These are phyloP conservation scores for Carpinus viminea DNA, from an alignment of 306 rosid genomes.

Conservation along the genomic window DNA sequence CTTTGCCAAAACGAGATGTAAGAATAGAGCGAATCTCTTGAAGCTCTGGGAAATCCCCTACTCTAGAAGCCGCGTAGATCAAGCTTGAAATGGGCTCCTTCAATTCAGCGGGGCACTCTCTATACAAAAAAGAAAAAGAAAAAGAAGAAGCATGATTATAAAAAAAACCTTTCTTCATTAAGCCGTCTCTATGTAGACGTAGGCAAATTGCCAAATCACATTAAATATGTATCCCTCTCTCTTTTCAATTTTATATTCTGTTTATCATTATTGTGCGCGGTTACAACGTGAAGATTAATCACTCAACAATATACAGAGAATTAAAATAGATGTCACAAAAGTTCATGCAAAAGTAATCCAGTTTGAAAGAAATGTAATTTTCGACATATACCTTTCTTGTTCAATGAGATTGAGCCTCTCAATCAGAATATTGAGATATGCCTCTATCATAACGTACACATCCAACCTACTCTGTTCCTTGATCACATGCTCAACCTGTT, in stretches of 20 bases:
- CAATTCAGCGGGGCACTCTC: slow-evolving; percentile 82
- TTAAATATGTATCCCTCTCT: no score
- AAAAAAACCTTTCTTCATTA: neutral
- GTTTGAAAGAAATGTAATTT: no score
- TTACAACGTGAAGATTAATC: neutral
- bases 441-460: slow-evolving; percentile 66
- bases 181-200: no score
- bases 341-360: neutral
- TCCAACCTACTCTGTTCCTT: slow-evolving; percentile 84
- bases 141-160: neutral
- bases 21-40: slow-evolving; percentile 67
- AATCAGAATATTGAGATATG: slow-evolving; percentile 60
- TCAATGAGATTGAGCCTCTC: slow-evolving; percentile 82
- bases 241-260: no score
- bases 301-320: neutral
- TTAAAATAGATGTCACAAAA: neutral
- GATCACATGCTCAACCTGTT: slow-evolving; percentile 77
- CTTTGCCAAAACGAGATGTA: slow-evolving; percentile 71
- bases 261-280: no score
- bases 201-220: no score
- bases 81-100: slow-evolving; percentile 72
- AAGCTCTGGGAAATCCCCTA: slow-evolving; percentile 97
- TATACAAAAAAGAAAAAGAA: slow-evolving; percentile 22
- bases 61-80: slow-evolving; percentile 77
- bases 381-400: slow-evolving; percentile 54